Conservation (phyloP, 164 flowering plant species). For the Kalanchoe fedtschenkoi region DNA sequence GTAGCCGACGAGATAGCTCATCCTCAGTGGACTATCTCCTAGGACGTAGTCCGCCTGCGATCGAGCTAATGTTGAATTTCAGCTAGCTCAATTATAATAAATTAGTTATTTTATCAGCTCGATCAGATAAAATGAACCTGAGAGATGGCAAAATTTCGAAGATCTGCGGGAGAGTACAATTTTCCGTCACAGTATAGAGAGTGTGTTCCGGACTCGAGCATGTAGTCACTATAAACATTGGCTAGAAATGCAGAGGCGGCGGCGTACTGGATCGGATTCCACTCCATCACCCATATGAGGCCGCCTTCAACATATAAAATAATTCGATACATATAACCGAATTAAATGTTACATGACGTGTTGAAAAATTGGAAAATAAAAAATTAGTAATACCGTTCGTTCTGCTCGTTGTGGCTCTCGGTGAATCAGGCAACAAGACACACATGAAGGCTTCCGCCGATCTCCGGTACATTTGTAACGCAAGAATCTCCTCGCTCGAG, state of each 20-base stretch:
- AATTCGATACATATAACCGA: neutral
- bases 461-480: conserved; percentile 21
- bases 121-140: too few species aligned
- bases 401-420: conserved; percentile 30
- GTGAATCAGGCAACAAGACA: conserved; percentile 24
- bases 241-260: conserved; percentile 29
- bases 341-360: neutral
- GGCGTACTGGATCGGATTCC: conserved; percentile 23
- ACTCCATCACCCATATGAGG: conserved; percentile 24
- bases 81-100: too few species aligned
- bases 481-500: conserved; percentile 5
- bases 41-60: conserved; percentile 71
- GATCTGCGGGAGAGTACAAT: conserved; percentile 17
- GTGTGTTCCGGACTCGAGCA: conserved; percentile 19
- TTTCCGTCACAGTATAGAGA: conserved; percentile 17
- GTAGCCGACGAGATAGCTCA: conserved; percentile 87
- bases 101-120: too few species aligned
- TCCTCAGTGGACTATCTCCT: conserved; percentile 68
- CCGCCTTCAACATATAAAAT: conserved; percentile 17
- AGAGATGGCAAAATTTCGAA: conserved; percentile 27
- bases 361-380: neutral
- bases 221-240: conserved; percentile 28
- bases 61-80: too few species aligned
- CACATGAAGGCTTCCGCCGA: conserved; percentile 35
- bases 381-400: conserved; percentile 28